phyloP scores from a whole-genome alignment of 306 rosid species.

The Quercus cerris region DNA sequence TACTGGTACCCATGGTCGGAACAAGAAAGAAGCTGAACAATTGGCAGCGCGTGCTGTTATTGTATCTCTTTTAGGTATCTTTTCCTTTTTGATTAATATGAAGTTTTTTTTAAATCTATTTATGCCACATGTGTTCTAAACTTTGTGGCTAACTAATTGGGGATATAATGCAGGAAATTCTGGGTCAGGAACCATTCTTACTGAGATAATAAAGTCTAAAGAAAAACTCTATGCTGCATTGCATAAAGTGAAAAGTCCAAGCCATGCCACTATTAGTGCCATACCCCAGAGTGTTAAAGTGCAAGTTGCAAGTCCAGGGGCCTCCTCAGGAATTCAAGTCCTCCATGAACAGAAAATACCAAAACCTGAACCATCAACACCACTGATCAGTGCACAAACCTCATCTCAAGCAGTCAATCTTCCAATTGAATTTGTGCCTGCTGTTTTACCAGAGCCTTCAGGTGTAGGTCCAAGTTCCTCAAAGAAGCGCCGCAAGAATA shows the following conservation, averaged over 20 bases:
- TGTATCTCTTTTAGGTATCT: conserved; percentile 49
- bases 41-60: conserved; percentile 54
- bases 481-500: conserved; percentile 43
- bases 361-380: conserved; percentile 5
- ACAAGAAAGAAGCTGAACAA: conserved; percentile 63
- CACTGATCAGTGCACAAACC: too few species aligned
- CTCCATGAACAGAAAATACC: conserved; percentile 16
- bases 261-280: too few species aligned
- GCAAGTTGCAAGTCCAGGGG: too few species aligned
- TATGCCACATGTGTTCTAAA: background rate
- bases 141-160: conserved; percentile 9
- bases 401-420: background rate
- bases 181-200: conserved; percentile 29
- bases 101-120: background rate
- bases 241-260: conserved; percentile 9
- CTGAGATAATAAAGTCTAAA: conserved; percentile 44
- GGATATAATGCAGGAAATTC: conserved; percentile 30
- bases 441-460: conserved; percentile 11
- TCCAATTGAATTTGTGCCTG: conserved; percentile 30
- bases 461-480: conserved; percentile 16
- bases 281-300: background rate
- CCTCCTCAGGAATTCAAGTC: too few species aligned
- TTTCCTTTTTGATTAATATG: conserved; percentile 1
- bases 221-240: conserved; percentile 15
- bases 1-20: conserved; percentile 31